Conservation (phyloP, 768 basidiomycete species). For the Pluteus cervinus region DNA sequence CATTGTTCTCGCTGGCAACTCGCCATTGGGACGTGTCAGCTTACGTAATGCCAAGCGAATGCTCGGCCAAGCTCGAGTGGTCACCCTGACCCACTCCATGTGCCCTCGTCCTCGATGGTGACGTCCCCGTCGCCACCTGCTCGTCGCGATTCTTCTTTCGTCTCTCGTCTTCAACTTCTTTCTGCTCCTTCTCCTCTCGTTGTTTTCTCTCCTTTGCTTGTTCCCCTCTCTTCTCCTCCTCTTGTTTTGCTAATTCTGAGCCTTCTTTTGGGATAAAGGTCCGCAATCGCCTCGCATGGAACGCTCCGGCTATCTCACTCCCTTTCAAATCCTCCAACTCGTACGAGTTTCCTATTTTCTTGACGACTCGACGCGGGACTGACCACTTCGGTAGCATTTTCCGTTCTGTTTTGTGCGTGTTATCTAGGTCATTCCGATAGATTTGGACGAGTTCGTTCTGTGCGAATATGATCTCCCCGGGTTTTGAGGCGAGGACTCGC, state of each 20-base stretch:
- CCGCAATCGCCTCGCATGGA: conserved; percentile 13
- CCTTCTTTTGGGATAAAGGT: conserved; percentile 17
- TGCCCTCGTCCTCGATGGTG: too few relatives aligned
- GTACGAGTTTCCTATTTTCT: conserved; percentile 3
- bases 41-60: too few relatives aligned
- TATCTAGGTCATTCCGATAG: conserved; percentile 10
- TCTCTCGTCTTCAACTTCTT: conserved; percentile 5
- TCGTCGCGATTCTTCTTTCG: not conserved
- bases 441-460: conserved; percentile 20
- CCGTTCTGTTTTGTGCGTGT: conserved; percentile 12
- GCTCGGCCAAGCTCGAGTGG: too few relatives aligned
- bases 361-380: conserved; percentile 7
- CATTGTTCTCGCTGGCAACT: too few relatives aligned
- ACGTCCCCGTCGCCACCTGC: too few relatives aligned
- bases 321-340: not conserved
- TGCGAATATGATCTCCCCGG: conserved; percentile 18
- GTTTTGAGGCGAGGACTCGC: conserved; percentile 7
- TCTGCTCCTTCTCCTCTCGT: conserved; percentile 8
- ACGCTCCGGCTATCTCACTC: conserved; percentile 6
- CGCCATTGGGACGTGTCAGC: too few relatives aligned
- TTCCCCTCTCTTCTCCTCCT: conserved; percentile 7
- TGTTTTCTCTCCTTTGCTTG: not conserved
- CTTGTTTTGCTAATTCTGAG: conserved; percentile 12
- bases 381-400: conserved; percentile 22
- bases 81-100: too few relatives aligned